Percentiles rank a stretch among this genome's conserved stretches.
Conservation (phyloP, 768 basidiomycete species). For the Tylopilus felleus region DNA sequence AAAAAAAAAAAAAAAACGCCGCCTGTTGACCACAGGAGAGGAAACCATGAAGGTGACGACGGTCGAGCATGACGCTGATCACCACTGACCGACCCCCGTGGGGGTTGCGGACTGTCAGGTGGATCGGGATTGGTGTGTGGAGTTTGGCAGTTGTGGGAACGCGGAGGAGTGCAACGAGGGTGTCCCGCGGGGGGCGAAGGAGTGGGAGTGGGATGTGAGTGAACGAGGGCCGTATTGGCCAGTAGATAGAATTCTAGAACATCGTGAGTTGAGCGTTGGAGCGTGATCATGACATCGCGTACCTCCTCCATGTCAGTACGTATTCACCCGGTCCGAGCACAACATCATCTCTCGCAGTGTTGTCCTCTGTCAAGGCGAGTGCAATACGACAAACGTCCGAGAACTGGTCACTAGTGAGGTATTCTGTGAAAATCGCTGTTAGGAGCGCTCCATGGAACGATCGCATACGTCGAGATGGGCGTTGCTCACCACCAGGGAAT, state of each 20-base stretch:
- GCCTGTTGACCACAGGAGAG: too few relatives aligned
- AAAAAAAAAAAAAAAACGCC: too few relatives aligned
- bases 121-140: constrained; percentile 56
- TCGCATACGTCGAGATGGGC: not conserved
- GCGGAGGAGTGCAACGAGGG: constrained; percentile 61
- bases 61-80: constrained; percentile 49
- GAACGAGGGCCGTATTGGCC: constrained; percentile 38
- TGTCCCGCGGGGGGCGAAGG: constrained; percentile 58
- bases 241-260: constrained; percentile 39
- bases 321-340: constrained; percentile 57
- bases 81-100: constrained; percentile 63
- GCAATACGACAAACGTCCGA: constrained; percentile 52
- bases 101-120: constrained; percentile 62
- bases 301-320: constrained; percentile 66
- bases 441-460: not conserved
- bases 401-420: constrained; percentile 62
- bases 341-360: constrained; percentile 28
- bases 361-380: constrained; percentile 42
- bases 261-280: not conserved
- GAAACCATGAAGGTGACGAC: too few relatives aligned
- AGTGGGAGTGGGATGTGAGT: constrained; percentile 59
- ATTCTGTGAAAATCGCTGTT: constrained; percentile 42
- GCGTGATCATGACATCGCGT: not conserved
- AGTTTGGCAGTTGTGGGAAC: constrained; percentile 61
- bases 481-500: constrained; percentile 45